These are phyloP conservation scores for Tephrocybe sp. DNA, from an alignment of 768 basidiomycete species.

Conservation along the genomic window DNA sequence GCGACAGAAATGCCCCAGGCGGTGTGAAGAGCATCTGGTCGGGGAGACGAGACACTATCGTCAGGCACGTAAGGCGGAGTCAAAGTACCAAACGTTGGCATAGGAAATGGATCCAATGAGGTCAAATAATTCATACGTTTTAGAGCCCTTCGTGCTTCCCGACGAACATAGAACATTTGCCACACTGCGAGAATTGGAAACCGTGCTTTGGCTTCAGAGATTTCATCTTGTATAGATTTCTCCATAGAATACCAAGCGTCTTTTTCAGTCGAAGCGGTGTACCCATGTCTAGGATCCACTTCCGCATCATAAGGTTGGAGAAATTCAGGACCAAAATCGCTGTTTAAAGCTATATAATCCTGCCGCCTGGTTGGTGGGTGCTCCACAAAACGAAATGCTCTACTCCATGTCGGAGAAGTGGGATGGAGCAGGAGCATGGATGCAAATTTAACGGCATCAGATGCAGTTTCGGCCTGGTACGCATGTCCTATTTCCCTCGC, in stretches of 20 bases:
- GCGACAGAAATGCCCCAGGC: not conserved
- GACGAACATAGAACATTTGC: conserved; percentile 1
- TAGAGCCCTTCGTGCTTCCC: not conserved
- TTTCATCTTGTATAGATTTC: not conserved
- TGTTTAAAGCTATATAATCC: not conserved
- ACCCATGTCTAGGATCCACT: not conserved
- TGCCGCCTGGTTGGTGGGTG: not conserved
- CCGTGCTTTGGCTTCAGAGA: not conserved
- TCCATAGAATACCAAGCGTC: conserved; percentile 1
- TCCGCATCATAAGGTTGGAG: not conserved
- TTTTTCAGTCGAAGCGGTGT: not conserved
- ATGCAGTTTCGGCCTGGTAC: not conserved
- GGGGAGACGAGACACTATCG: not conserved
- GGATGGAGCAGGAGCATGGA: not conserved
- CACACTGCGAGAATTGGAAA: conserved; percentile 5
- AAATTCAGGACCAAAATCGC: not conserved
- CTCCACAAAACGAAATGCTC: not conserved
- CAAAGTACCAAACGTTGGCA: not conserved
- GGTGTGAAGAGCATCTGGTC: not conserved
- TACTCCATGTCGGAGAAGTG: not conserved
- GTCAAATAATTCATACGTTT: not conserved
- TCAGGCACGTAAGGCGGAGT: not conserved
- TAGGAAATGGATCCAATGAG: not conserved
- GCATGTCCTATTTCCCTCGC: not conserved
- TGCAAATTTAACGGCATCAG: not conserved